Evolutionary conservation across 2,329 filamentous ascomycete genomes (phyloP).

Genomic region (Trichoderma semiorbis): DNA sequence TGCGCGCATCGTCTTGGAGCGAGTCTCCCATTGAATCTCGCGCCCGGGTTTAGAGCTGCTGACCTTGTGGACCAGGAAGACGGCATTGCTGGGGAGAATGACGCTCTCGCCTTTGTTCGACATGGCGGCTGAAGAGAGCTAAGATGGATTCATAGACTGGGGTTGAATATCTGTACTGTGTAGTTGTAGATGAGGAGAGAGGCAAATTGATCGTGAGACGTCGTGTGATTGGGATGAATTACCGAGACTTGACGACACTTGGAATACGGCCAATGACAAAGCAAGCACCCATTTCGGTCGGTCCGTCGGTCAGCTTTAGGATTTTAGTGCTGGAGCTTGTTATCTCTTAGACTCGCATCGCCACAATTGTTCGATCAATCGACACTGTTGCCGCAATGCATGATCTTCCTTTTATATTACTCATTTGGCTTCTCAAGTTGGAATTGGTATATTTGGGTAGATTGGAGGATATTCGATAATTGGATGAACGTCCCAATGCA

Average conservation of each 20-base stretch:
- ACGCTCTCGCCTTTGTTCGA: conserved; percentile 8
- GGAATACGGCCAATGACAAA: background rate
- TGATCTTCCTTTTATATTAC: background rate
- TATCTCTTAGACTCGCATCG: background rate
- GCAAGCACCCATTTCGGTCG: background rate
- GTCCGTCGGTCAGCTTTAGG: background rate
- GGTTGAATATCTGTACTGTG: background rate
- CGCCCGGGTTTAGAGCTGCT: background rate
- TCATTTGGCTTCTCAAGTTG: too few relatives aligned
- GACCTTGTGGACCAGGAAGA: conserved; percentile 14
- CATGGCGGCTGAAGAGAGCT: background rate
- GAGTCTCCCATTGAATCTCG: conserved; percentile 6
- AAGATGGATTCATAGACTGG: background rate
- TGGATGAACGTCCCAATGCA: background rate
- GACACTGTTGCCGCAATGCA: background rate
- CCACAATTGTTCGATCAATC: background rate
- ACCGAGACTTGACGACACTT: background rate
- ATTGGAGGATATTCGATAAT: rapidly evolving
- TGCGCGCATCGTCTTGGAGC: conserved; percentile 2
- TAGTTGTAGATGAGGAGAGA: background rate
- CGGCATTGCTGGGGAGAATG: conserved; percentile 12
- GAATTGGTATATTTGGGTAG: too few relatives aligned
- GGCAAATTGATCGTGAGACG: background rate
- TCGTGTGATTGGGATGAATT: background rate
- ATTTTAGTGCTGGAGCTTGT: background rate